Evolutionary conservation across 306 rosid genomes (phyloP).

Genomic region (Citrullus mucosospermus): DNA sequence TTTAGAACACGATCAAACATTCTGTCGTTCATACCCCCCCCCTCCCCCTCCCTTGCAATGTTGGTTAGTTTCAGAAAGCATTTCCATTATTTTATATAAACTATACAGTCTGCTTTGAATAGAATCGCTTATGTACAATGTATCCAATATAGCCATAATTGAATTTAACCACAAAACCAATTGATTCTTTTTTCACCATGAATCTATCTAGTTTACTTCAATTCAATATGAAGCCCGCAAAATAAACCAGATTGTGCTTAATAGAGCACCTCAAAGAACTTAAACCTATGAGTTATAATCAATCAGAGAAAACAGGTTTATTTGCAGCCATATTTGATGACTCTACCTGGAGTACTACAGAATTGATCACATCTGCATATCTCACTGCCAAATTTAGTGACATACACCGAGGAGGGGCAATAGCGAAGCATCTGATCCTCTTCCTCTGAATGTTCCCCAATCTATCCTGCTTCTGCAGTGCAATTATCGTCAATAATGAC

Average conservation of each 20-base stretch:
- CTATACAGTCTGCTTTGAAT: neutral
- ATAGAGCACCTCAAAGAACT: neutral
- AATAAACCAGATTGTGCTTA: neutral
- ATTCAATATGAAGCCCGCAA: neutral
- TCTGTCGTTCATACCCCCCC: neutral
- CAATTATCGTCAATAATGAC: conserved; percentile 63
- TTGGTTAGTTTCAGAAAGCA: neutral
- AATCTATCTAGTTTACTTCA: neutral
- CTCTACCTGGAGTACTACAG: conserved; percentile 77
- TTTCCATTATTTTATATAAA: neutral
- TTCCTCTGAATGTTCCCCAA: conserved; percentile 60
- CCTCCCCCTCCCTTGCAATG: neutral
- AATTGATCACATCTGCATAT: conserved; percentile 81
- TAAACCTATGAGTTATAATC: neutral
- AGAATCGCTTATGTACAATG: neutral
- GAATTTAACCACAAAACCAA: neutral
- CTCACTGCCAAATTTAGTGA: conserved; percentile 92
- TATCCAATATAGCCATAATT: neutral
- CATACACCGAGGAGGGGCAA: conserved; percentile 84
- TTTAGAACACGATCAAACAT: neutral
- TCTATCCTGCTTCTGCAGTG: conserved; percentile 38
- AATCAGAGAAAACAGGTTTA: neutral
- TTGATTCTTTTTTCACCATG: neutral
- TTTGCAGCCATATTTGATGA: conserved; percentile 5
- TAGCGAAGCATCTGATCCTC: conserved; percentile 62